Conservation (phyloP, 495 filamentous ascomycete genomes). For the Xylaria longipes region DNA sequence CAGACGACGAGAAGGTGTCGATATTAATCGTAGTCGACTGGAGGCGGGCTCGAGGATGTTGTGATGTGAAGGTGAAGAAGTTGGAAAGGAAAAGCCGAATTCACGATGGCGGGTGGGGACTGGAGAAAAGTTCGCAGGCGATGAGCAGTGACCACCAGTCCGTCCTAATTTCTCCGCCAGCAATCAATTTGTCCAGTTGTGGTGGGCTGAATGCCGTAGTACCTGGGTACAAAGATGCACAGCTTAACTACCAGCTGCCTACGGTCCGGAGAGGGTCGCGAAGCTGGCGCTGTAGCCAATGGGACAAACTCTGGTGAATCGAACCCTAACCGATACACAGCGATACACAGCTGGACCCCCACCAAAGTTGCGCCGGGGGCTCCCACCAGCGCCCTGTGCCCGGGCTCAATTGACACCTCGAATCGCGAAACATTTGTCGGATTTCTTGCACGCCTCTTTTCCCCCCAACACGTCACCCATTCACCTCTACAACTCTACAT, state of each 20-base stretch:
- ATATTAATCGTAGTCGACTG: neutral
- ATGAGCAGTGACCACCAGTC: conserved; percentile 9
- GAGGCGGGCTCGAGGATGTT: neutral
- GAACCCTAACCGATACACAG: conserved; percentile 43
- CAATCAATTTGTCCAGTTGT: conserved; percentile 29
- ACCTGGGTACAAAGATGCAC: neutral
- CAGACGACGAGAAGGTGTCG: neutral
- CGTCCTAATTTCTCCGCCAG: conserved; percentile 17
- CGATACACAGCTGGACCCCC: conserved; percentile 21
- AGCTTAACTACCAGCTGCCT: conserved; percentile 1
- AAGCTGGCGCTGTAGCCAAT: conserved; percentile 28
- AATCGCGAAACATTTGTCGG: conserved; percentile 35
- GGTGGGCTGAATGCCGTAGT: neutral
- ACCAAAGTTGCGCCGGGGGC: conserved; percentile 22
- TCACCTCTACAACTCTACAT: conserved; percentile 24
- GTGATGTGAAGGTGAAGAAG: neutral
- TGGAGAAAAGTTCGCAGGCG: conserved; percentile 20
- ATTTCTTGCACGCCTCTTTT: conserved; percentile 35
- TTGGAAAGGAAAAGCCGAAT: neutral
- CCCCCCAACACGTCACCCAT: conserved; percentile 24
- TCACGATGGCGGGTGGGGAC: conserved; percentile 12
- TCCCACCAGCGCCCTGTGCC: conserved; percentile 29
- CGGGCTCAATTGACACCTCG: conserved; percentile 37
- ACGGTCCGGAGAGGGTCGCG: neutral
- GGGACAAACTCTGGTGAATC: conserved; percentile 36